These are phyloP conservation scores for Plasmodium chabaudi DNA, from an alignment of 169 alveolate species.

Conservation along the genomic window DNA sequence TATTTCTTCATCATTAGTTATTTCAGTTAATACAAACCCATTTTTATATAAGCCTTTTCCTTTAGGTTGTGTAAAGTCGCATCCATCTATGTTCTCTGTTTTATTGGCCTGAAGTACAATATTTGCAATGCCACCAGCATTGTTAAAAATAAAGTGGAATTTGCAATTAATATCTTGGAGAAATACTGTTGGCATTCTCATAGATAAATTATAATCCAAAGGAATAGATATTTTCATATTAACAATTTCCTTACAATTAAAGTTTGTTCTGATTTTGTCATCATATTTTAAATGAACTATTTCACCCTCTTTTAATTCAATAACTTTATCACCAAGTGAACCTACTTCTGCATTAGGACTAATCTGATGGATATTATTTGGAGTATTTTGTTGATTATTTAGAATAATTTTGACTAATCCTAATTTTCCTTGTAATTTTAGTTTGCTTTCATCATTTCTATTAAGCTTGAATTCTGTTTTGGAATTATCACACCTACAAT, in stretches of 20 bases:
- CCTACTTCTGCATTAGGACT: background rate
- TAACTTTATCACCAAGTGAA: background rate
- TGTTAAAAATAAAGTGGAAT: background rate
- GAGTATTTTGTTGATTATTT: background rate
- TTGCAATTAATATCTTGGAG: background rate
- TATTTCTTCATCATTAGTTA: conserved; percentile 10
- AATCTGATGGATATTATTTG: background rate
- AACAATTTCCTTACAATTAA: conserved; percentile 1
- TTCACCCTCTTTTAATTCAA: conserved; percentile 26
- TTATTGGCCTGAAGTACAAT: conserved; percentile 13
- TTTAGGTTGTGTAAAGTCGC: conserved; percentile 55
- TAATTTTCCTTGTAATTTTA: conserved; percentile 23
- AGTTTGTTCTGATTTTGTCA: background rate
- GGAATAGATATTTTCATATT: conserved; percentile 2
- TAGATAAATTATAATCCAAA: background rate
- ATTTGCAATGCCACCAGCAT: background rate
- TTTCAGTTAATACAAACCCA: conserved; percentile 21
- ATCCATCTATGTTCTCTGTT: conserved; percentile 49
- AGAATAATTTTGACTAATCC: conserved; percentile 61
- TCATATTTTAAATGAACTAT: conserved; percentile 4
- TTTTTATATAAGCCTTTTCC: conserved; percentile 41
- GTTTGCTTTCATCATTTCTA: background rate
- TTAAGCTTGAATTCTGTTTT: conserved; percentile 17
- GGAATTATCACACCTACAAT: conserved; percentile 58
- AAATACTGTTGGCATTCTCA: conserved; percentile 37